These are phyloP conservation scores for Blastocrithidia nonstop DNA, from an alignment of 208 protist species.

Conservation along the genomic window DNA sequence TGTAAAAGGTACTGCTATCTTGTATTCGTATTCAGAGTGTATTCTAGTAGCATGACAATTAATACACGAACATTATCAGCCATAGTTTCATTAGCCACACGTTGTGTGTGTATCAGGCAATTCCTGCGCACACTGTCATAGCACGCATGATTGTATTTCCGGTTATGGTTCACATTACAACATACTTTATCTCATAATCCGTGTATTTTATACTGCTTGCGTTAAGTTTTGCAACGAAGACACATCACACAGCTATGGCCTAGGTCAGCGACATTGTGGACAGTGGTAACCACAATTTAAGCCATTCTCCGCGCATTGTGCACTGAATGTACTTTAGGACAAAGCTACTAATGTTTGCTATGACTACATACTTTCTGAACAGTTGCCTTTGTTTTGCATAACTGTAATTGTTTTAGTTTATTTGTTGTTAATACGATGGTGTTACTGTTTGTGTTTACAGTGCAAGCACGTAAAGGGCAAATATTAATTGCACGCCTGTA, in stretches of 20 bases:
- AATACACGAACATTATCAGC: constrained; percentile 30
- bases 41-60: constrained; percentile 24
- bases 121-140: constrained; percentile 65
- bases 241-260: constrained; percentile 23
- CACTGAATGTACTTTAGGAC: no score
- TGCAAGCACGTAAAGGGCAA: constrained; percentile 33
- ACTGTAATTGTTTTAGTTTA: no score
- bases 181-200: no score
- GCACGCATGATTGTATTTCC: constrained; percentile 7
- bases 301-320: not conserved
- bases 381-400: no score
- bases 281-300: constrained; percentile 49
- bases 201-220: no score
- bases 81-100: constrained; percentile 72
- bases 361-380: no score
- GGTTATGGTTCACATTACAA: no score
- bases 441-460: no score
- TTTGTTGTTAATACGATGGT: no score
- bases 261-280: constrained; percentile 21
- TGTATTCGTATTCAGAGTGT: constrained; percentile 26
- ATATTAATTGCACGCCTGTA: constrained; percentile 42
- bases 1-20: constrained; percentile 20
- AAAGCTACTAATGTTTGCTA: no score
- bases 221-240: no score
- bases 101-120: not conserved